Percentiles rank a stretch among this genome's conserved stretches.
phyloP scores from a whole-genome alignment of 305 asterid species.

The Solanum hybrid region DNA sequence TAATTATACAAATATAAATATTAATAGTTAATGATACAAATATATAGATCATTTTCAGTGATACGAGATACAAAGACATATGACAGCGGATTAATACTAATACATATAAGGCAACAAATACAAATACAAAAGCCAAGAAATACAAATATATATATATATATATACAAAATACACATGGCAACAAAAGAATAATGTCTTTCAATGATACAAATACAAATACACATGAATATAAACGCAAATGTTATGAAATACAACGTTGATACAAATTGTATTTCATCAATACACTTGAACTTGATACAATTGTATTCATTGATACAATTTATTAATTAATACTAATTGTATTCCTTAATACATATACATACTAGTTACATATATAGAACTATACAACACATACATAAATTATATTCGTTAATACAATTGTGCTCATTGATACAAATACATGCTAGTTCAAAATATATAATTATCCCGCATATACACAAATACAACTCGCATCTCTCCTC shows the following conservation, averaged over 20 bases:
- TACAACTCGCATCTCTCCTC: neutral
- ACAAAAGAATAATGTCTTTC: neutral
- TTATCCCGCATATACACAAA: neutral
- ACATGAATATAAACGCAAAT: neutral
- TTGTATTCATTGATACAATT: too few species aligned
- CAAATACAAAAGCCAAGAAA: too few species aligned
- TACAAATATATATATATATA: too few species aligned
- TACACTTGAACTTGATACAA: too few species aligned
- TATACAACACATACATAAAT: neutral
- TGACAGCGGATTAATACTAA: neutral
- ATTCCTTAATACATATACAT: too few species aligned
- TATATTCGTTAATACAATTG: neutral
- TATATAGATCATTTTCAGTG: too few species aligned
- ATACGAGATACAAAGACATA: neutral
- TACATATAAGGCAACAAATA: neutral
- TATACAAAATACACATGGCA: neutral
- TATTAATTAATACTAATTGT: too few species aligned
- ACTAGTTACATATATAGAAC: too few species aligned
- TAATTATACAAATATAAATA: too few species aligned
- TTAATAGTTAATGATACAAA: too few species aligned
- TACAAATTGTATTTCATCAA: too few species aligned
- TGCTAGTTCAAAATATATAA: neutral
- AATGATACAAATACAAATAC: neutral
- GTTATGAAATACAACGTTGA: too few species aligned
- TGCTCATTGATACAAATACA: neutral